Conservation (phyloP, 768 basidiomycete genomes). For the Kwoniella mangroviensis region DNA sequence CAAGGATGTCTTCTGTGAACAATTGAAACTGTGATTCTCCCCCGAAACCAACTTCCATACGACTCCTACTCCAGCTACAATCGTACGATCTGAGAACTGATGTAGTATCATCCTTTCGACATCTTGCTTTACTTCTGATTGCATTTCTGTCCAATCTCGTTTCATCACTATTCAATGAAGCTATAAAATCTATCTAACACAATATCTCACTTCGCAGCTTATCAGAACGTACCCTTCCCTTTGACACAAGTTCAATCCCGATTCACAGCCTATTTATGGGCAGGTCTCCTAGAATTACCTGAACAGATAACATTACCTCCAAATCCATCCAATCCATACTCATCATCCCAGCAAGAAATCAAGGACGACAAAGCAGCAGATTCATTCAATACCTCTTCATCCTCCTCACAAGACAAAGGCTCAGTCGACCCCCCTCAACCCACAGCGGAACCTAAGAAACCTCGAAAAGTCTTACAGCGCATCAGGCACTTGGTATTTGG, state of each 20-base stretch:
- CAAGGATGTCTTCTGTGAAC: too few species aligned
- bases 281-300: conserved; percentile 48
- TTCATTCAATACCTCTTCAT: conserved; percentile 9
- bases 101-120: background rate
- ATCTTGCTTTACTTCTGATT: background rate
- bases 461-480: conserved; percentile 35
- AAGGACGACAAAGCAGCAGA: background rate
- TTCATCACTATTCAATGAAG: background rate
- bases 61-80: too few species aligned
- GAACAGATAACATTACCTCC: conserved; percentile 32
- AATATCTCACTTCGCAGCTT: conserved; percentile 35
- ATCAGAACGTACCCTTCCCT: conserved; percentile 71
- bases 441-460: conserved; percentile 9
- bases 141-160: background rate
- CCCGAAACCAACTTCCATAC: too few species aligned
- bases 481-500: conserved; percentile 49
- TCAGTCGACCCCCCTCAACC: conserved; percentile 5
- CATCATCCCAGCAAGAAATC: background rate
- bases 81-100: background rate
- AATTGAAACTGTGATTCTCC: too few species aligned
- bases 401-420: conserved; percentile 4
- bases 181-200: too few species aligned
- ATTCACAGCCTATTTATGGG: conserved; percentile 52
- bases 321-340: conserved; percentile 45
- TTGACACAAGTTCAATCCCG: conserved; percentile 77